phyloP scores from a whole-genome alignment of 768 basidiomycete species.

The Tricholoma furcatifolium region DNA sequence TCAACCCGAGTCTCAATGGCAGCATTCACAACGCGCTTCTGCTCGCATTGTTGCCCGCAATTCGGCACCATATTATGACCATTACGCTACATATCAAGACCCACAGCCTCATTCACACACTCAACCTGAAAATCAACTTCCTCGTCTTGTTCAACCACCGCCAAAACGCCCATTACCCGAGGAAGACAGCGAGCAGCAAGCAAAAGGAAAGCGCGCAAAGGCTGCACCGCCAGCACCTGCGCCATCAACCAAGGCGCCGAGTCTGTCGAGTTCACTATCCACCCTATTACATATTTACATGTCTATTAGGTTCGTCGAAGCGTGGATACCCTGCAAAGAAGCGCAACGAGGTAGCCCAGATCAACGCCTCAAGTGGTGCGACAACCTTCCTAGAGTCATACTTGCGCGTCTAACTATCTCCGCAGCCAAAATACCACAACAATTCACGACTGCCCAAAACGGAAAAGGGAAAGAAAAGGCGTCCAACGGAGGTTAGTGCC shows the following conservation, averaged over 20 bases:
- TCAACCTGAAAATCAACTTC: neutral
- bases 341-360: conserved; percentile 67
- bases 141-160: conserved; percentile 25
- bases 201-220: conserved; percentile 39
- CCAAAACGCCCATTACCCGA: neutral
- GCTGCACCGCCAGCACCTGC: conserved; percentile 21
- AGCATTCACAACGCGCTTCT: conserved; percentile 53
- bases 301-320: conserved; percentile 43
- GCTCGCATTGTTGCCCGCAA: conserved; percentile 58
- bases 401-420: conserved; percentile 7
- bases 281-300: conserved; percentile 1
- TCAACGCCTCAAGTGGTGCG: conserved; percentile 64
- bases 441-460: conserved; percentile 32
- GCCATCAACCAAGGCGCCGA: neutral
- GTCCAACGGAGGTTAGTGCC: conserved; percentile 32
- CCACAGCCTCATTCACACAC: conserved; percentile 2
- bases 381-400: conserved; percentile 9
- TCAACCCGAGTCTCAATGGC: conserved; percentile 37
- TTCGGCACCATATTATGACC: conserved; percentile 6
- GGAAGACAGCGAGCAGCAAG: too few relatives aligned
- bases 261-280: neutral
- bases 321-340: conserved; percentile 73
- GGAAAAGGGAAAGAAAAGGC: conserved; percentile 49
- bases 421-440: conserved; percentile 44
- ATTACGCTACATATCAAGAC: conserved; percentile 10